Evolutionary conservation across 2,329 filamentous ascomycete genomes (phyloP).

Genomic region (Calonectria hawksworthii): DNA sequence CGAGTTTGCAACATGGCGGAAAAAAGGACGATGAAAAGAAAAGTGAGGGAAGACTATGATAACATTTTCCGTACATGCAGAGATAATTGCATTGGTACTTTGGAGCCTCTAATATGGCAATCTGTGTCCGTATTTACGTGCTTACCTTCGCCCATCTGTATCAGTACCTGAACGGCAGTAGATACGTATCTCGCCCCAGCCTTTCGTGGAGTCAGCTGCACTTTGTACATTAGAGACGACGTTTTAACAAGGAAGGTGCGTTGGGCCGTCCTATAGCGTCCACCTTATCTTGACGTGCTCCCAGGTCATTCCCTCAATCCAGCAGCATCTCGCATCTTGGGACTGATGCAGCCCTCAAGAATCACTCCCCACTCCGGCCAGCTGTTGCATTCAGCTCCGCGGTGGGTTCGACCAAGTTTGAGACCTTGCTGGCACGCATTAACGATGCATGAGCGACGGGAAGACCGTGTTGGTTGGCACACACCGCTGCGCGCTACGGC

Average conservation of each 20-base stretch:
- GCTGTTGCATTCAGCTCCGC: neutral
- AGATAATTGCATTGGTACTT: neutral
- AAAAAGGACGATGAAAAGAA: neutral
- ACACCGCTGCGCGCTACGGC: neutral
- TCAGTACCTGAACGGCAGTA: neutral
- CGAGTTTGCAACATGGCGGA: neutral
- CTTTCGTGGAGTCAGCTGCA: neutral
- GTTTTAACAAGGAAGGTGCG: constrained; percentile 14
- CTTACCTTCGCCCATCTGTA: neutral
- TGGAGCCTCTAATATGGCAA: neutral
- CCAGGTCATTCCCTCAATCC: neutral
- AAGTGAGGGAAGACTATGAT: neutral
- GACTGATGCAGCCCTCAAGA: neutral
- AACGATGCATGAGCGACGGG: neutral
- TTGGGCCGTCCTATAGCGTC: constrained; percentile 10
- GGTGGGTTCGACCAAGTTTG: neutral
- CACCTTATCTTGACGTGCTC: constrained; percentile 14
- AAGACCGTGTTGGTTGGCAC: neutral
- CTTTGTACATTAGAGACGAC: neutral
- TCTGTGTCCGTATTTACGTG: neutral
- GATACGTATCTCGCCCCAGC: neutral
- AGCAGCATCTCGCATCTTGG: neutral
- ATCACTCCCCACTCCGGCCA: neutral
- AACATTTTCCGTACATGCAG: neutral
- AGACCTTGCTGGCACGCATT: neutral